A percentile compares a stretch with the other conserved stretches of the same genome.
Conservation (phyloP, 805 yeast species). For the Candida pseudoglaebosa region DNA sequence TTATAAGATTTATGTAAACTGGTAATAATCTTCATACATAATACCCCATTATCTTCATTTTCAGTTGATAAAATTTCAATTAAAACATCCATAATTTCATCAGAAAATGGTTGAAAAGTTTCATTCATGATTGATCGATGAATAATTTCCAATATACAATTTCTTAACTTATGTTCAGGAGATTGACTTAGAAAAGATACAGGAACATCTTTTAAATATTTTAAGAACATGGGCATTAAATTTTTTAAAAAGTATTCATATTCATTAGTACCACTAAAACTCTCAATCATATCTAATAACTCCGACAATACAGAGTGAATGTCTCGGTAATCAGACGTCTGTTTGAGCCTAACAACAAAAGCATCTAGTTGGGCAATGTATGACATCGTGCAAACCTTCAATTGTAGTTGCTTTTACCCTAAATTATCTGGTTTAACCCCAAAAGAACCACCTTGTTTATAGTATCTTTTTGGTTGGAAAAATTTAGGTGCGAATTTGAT, state of each 20-base stretch:
- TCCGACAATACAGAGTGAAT: constrained; percentile 74
- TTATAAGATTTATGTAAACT: constrained; percentile 84
- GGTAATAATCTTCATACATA: constrained; percentile 84
- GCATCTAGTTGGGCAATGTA: constrained; percentile 59
- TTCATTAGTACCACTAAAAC: constrained; percentile 76
- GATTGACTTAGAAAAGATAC: constrained; percentile 64
- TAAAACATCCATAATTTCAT: constrained; percentile 54
- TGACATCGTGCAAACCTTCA: constrained; percentile 34
- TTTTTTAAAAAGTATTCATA: constrained; percentile 71
- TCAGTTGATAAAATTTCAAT: constrained; percentile 63
- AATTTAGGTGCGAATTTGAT: constrained; percentile 6
- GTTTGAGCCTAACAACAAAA: constrained; percentile 62
- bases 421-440: background rate
- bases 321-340: constrained; percentile 50
- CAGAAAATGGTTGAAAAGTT: constrained; percentile 66
- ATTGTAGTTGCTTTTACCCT: no score
- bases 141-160: constrained; percentile 70
- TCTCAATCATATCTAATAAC: constrained; percentile 80
- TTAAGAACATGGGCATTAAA: constrained; percentile 66
- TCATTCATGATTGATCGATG: constrained; percentile 84
- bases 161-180: constrained; percentile 74
- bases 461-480: background rate
- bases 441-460: background rate
- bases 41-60: constrained; percentile 93
- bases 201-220: constrained; percentile 63